Conservation (phyloP, 2,329 filamentous ascomycete species). For the Penicillium sumatraense region DNA sequence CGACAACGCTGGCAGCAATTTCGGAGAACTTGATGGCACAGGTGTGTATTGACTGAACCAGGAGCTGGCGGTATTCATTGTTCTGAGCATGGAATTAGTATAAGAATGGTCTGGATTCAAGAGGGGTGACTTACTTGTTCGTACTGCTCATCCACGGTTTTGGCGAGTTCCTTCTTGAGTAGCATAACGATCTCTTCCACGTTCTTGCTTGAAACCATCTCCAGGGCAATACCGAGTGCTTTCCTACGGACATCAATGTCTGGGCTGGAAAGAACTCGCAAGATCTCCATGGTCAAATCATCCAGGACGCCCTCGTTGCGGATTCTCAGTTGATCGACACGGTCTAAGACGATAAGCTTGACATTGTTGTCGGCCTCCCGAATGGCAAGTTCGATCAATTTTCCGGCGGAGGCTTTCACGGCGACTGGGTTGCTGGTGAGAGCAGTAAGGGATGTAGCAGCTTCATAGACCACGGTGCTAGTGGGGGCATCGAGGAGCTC, state of each 20-base stretch:
- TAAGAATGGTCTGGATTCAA: conserved; percentile 1
- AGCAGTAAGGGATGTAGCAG: conserved; percentile 89
- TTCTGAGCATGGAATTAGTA: conserved; percentile 57
- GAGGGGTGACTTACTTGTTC: conserved; percentile 68
- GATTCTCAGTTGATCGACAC: conserved; percentile 83
- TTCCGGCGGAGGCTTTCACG: conserved; percentile 92
- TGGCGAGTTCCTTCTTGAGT: conserved; percentile 95
- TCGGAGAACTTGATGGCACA: conserved; percentile 99
- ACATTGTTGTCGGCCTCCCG: conserved; percentile 99
- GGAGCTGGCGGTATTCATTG: conserved; percentile 87
- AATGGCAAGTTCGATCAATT: conserved; percentile 96
- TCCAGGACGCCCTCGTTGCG: conserved; percentile 91
- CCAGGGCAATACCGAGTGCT: conserved; percentile 84
- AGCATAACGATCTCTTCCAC: conserved; percentile 96
- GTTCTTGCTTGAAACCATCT: conserved; percentile 99
- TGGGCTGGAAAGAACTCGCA: conserved; percentile 90
- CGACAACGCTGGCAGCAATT: conserved; percentile 94
- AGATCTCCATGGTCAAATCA: conserved; percentile 94
- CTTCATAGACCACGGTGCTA: conserved; percentile 96
- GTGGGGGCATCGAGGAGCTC: conserved; percentile 91
- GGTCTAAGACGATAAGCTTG: conserved; percentile 95
- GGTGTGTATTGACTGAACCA: conserved; percentile 97
- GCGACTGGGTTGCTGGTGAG: conserved; percentile 96
- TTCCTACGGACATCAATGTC: conserved; percentile 96
- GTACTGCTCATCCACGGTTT: conserved; percentile 97